These are phyloP conservation scores for Huntiella savannae DNA, from an alignment of 2,329 filamentous ascomycete species.

Conservation along the genomic window DNA sequence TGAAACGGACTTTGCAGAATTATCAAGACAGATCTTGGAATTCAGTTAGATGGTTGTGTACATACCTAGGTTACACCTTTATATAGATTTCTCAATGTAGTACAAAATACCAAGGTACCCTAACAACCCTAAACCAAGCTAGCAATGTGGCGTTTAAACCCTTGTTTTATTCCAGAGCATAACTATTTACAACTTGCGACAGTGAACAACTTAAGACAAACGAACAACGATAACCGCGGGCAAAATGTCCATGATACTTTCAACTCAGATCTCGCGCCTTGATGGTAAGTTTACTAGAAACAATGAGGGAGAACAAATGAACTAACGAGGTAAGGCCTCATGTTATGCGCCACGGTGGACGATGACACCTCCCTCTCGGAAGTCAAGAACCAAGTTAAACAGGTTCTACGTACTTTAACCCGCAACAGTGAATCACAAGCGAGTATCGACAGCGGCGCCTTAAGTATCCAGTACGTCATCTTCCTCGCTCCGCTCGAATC, in stretches of 20 bases:
- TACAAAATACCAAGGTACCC: not conserved
- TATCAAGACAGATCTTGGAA: slow-evolving; percentile 10
- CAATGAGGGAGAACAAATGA: no score
- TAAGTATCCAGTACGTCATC: slow-evolving; percentile 60
- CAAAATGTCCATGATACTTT: slow-evolving; percentile 49
- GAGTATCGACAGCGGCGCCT: slow-evolving; percentile 67
- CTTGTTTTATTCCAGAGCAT: no score
- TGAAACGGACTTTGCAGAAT: slow-evolving; percentile 9
- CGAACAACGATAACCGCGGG: slow-evolving; percentile 7
- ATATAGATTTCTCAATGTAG: no score
- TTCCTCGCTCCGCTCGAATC: not conserved
- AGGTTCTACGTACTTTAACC: slow-evolving; percentile 73
- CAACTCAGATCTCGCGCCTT: slow-evolving; percentile 83
- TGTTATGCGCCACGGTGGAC: slow-evolving; percentile 87
- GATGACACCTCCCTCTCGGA: slow-evolving; percentile 72
- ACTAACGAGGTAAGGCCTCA: slow-evolving; percentile 50
- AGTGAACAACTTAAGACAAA: no score
- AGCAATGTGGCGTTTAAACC: no score
- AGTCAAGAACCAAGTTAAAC: slow-evolving; percentile 78
- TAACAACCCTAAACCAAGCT: not conserved
- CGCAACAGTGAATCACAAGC: slow-evolving; percentile 81
- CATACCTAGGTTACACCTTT: no score
- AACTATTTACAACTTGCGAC: no score
- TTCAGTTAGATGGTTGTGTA: slow-evolving; percentile 3
- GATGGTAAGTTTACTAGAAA: slow-evolving; percentile 42